Evolutionary conservation across 495 filamentous ascomycete species (phyloP).

Genomic region (Xylaria intraflava): DNA sequence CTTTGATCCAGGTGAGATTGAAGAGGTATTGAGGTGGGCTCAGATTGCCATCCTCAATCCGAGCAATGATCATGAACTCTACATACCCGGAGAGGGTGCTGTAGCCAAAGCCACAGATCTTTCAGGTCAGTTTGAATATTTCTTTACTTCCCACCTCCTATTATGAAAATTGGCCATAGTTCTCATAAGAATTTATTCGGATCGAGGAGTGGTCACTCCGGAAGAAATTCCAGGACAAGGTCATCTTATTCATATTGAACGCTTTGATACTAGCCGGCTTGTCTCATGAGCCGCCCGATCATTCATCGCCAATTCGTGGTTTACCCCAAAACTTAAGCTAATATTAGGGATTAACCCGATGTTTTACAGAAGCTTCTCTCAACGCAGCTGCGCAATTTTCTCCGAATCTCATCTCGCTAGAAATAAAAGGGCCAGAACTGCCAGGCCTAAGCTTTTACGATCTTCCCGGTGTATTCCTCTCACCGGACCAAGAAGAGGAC

Average conservation of each 20-base stretch:
- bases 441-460: constrained; percentile 74
- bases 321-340: neutral
- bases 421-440: constrained; percentile 62
- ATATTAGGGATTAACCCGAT: constrained; percentile 1
- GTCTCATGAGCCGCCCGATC: no score
- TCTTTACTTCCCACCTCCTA: neutral
- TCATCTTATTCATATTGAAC: no score
- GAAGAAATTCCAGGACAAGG: no score
- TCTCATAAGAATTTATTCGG: no score
- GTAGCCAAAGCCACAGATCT: constrained; percentile 21
- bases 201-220: no score
- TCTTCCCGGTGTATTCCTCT: constrained; percentile 70
- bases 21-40: constrained; percentile 56
- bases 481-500: constrained; percentile 53
- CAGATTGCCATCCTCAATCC: constrained; percentile 70
- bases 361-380: constrained; percentile 21
- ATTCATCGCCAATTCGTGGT: no score
- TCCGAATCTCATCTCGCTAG: constrained; percentile 67
- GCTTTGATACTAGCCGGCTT: no score
- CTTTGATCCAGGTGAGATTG: constrained; percentile 41
- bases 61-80: constrained; percentile 32
- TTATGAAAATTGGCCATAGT: no score
- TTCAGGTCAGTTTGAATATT: constrained; percentile 13
- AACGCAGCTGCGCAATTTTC: constrained; percentile 57
- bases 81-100: constrained; percentile 42